Conservation (phyloP, 306 rosid species). For the Fragaria iinumae region DNA sequence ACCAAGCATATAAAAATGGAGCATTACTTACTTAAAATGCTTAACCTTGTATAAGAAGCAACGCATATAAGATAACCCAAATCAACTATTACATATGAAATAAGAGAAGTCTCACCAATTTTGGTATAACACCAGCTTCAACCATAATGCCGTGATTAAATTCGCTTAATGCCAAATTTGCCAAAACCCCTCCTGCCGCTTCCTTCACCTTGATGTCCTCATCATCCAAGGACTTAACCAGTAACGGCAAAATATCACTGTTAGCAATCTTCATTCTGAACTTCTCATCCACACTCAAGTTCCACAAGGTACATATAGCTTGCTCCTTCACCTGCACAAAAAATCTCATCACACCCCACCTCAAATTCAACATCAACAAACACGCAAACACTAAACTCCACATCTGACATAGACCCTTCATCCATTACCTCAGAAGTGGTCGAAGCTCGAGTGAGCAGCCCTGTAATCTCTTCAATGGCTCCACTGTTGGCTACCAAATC, state of each 20-base stretch:
- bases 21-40: neutral
- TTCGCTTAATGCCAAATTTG: conserved; percentile 66
- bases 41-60: neutral
- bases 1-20: conserved; percentile 17
- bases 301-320: conserved; percentile 70
- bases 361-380: conserved; percentile 34
- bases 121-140: conserved; percentile 79
- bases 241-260: conserved; percentile 51
- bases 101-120: conserved; percentile 61
- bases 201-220: conserved; percentile 74
- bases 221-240: conserved; percentile 64
- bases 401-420: conserved; percentile 13
- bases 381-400: conserved; percentile 12
- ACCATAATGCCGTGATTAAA: conserved; percentile 65
- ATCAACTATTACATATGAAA: conserved; percentile 1
- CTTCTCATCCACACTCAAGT: conserved; percentile 82
- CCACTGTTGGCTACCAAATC: conserved; percentile 75
- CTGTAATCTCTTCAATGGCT: conserved; percentile 79
- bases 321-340: conserved; percentile 76
- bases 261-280: conserved; percentile 53
- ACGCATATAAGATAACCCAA: neutral
- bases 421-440: conserved; percentile 63
- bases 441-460: conserved; percentile 56
- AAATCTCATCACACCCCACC: conserved; percentile 24
- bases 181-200: conserved; percentile 83